A percentile compares a stretch with the other conserved stretches of the same genome.
Conservation (phyloP, 2,329 filamentous ascomycete species). For the Alternaria consortialis region DNA sequence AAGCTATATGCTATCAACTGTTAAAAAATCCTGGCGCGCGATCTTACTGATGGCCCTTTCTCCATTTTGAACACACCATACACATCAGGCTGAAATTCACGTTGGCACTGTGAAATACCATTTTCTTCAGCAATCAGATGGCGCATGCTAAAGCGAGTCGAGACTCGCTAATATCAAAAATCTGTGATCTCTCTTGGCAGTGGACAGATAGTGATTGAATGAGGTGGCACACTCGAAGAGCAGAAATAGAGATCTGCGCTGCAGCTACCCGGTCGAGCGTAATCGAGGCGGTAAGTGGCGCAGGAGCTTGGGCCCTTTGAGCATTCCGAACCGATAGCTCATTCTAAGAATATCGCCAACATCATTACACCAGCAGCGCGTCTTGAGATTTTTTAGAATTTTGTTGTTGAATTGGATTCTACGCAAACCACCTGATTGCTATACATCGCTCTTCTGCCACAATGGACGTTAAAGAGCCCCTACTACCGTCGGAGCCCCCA, state of each 20-base stretch:
- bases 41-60: background rate
- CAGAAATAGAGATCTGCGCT: background rate
- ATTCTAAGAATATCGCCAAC: background rate
- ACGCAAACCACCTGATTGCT: background rate
- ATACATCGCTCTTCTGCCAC: background rate
- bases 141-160: too few relatives aligned
- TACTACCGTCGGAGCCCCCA: constrained; percentile 52
- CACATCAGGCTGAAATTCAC: too few relatives aligned
- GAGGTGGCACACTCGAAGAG: background rate
- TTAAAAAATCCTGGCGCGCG: background rate
- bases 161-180: background rate
- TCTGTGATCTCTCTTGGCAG: background rate
- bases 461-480: constrained; percentile 22
- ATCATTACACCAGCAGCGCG: background rate
- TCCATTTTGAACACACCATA: too few relatives aligned
- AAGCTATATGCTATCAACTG: background rate
- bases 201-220: background rate
- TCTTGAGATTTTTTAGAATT: background rate
- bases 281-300: background rate
- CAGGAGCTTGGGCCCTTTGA: constrained; percentile 4
- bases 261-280: background rate
- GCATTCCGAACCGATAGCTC: constrained; percentile 1
- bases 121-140: too few relatives aligned
- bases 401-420: background rate
- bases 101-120: too few relatives aligned